phyloP scores from a whole-genome alignment of 2,329 filamentous ascomycete genomes.

The Rhynchosporium agropyri region DNA sequence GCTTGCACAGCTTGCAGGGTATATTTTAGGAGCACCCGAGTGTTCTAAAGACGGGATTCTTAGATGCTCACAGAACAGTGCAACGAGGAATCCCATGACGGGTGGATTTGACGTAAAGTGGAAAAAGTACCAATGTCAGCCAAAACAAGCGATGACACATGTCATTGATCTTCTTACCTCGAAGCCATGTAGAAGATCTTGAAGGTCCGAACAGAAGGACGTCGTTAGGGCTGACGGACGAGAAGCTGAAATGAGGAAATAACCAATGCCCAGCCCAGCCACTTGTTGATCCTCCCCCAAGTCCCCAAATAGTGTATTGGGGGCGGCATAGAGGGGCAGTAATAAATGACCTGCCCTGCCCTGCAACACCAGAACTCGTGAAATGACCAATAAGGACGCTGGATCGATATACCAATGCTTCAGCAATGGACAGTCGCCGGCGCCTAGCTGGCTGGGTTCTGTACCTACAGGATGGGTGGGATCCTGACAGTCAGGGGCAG shows the following conservation, averaged over 20 bases:
- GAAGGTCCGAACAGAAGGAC: not conserved
- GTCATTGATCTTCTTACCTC: not conserved
- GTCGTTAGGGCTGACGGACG: conserved; percentile 12
- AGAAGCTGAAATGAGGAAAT: conserved; percentile 9
- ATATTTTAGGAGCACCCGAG: conserved; percentile 10
- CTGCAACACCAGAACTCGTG: conserved; percentile 18
- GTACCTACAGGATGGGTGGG: not conserved
- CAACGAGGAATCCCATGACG: conserved; percentile 4
- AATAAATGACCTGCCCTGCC: conserved; percentile 1
- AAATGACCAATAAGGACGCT: conserved; percentile 20
- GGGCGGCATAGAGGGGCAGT: conserved; percentile 7
- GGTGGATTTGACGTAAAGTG: conserved; percentile 17
- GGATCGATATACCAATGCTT: not conserved
- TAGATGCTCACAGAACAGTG: not conserved
- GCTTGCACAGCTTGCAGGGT: not conserved
- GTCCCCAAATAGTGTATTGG: conserved; percentile 9
- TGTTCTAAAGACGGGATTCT: not conserved
- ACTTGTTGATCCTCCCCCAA: not conserved
- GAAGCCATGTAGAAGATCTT: not conserved
- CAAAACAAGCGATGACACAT: conserved; percentile 16
- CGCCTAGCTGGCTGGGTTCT: conserved; percentile 15
- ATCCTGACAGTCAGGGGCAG: not conserved
- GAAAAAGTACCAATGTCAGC: conserved; percentile 4
- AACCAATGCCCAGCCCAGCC: conserved; percentile 6
- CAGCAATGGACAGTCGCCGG: conserved; percentile 8